Base-by-base conservation (phyloP, 148 eudicot species). In the Chenopodium album region DNA sequence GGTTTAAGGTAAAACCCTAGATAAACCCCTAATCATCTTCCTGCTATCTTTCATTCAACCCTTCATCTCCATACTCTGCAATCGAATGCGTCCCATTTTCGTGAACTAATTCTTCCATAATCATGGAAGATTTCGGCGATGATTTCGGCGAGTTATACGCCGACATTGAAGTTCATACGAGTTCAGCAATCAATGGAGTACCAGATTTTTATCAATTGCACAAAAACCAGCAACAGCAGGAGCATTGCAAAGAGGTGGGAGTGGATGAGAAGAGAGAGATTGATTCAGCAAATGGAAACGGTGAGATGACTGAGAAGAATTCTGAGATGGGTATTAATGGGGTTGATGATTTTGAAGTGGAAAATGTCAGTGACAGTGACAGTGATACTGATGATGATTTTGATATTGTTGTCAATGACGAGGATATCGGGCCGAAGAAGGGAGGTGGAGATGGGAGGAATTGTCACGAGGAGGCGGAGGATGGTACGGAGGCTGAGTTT, bases 91-190 rank as follows among this genome's bases (percentile, higher is more conserved):
- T 41, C 44, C 44, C 6, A 79, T 56, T 62, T 14, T n/a, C 64
- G 26, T 64, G 7, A 14, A 63, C 70, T 52, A 65, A 83, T 65
- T 74, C 12, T 44, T 14, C 56, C 44, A 41, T 72, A 7, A 52
- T 6, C 16, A 83, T 83, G 85, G 74, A 52, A 44, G 69, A 74
- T 7, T 9, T 52, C 48, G 75, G 68, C 37, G 85, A 83, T 19
- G 85, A 83, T 83, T 83, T 83, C 70, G 85, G 85, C 29, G 82
- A 83, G 19, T 44, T 83, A 73, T 83, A 83, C 78, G 82, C 82
- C 75, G 85, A 79, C 26, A n/a, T 83, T 37, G 78, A 74, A 19
- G 2, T 83, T 69, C 79, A 46, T 10, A 32, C 73, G 14, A 71
- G 22, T 63, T 77, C 78, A 9, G 81, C 77, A 16, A 47, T 77